Evolutionary conservation across 345 rosid genomes (phyloP).

Genomic region (Murraya paniculata): DNA sequence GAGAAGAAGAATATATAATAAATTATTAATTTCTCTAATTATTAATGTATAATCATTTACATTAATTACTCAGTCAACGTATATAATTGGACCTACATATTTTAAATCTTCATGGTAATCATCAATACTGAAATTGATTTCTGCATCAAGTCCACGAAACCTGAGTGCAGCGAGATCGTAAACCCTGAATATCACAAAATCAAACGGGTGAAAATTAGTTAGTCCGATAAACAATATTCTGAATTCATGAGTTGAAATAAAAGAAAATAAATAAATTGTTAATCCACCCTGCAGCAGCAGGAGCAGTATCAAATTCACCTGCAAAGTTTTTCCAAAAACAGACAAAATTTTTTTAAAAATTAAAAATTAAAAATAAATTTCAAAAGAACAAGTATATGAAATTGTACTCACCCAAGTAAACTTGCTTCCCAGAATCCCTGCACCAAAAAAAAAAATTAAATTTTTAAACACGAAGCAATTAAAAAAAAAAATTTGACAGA

Average conservation of each 20-base stretch:
- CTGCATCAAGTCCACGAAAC: neutral
- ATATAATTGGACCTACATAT: neutral
- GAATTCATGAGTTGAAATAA: too few species aligned
- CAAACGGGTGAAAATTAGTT: neutral
- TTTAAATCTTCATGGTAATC: neutral
- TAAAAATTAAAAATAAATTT: too few species aligned
- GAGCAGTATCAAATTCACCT: neutral
- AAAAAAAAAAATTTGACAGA: too few species aligned
- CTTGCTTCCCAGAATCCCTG: neutral
- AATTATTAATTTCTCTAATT: too few species aligned
- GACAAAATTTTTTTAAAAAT: too few species aligned
- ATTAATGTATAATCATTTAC: too few species aligned
- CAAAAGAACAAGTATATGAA: too few species aligned
- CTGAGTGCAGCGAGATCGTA: neutral
- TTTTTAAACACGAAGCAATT: neutral
- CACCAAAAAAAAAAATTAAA: neutral
- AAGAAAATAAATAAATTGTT: too few species aligned
- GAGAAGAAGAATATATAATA: too few species aligned
- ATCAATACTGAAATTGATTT: neutral
- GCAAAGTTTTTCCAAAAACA: neutral
- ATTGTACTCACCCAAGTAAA: neutral
- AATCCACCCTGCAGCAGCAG: neutral
- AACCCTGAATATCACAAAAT: neutral
- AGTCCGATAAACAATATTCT: neutral
- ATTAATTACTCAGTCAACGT: too few species aligned